These are phyloP conservation scores for Gymnopilus junonius DNA, from an alignment of 768 basidiomycete genomes.

Conservation along the genomic window DNA sequence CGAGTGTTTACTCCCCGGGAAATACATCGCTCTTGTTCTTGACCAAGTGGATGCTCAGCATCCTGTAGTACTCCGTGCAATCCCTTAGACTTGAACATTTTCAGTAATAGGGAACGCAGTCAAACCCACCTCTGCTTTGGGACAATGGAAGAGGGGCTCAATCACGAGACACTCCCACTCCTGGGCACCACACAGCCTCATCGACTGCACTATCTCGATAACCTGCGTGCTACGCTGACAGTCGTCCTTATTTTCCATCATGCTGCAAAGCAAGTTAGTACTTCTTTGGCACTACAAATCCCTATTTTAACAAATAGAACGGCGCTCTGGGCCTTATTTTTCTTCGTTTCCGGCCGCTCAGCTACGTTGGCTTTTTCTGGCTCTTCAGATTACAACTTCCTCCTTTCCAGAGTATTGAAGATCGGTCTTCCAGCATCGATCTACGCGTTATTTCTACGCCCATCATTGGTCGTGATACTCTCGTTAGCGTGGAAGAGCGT, in stretches of 20 bases:
- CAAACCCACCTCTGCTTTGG: neutral
- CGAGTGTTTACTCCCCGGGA: neutral
- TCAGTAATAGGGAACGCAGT: neutral
- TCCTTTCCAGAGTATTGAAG: slow-evolving; percentile 14
- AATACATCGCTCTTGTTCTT: neutral
- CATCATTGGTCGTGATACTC: slow-evolving; percentile 7
- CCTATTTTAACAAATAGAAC: slow-evolving; percentile 16
- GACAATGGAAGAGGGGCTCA: neutral
- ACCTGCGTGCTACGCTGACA: slow-evolving; percentile 27
- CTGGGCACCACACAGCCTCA: neutral
- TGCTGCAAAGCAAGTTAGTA: slow-evolving; percentile 8
- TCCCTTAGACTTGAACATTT: neutral
- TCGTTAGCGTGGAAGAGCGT: slow-evolving; percentile 9
- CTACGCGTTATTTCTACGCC: slow-evolving; percentile 14
- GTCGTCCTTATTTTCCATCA: slow-evolving; percentile 28
- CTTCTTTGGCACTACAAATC: slow-evolving; percentile 6
- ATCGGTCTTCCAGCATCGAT: slow-evolving; percentile 20
- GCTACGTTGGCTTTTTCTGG: slow-evolving; percentile 16
- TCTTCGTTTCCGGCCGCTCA: slow-evolving; percentile 31
- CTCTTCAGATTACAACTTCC: slow-evolving; percentile 8
- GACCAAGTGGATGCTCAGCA: neutral
- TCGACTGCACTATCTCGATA: slow-evolving; percentile 27
- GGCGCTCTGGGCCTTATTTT: slow-evolving; percentile 27
- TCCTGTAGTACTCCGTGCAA: neutral
- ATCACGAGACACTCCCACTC: slow-evolving; percentile 1